Base-by-base conservation (phyloP, 1,139 yeast species). In the Nadsonia starkeyi-henricii region DNA sequence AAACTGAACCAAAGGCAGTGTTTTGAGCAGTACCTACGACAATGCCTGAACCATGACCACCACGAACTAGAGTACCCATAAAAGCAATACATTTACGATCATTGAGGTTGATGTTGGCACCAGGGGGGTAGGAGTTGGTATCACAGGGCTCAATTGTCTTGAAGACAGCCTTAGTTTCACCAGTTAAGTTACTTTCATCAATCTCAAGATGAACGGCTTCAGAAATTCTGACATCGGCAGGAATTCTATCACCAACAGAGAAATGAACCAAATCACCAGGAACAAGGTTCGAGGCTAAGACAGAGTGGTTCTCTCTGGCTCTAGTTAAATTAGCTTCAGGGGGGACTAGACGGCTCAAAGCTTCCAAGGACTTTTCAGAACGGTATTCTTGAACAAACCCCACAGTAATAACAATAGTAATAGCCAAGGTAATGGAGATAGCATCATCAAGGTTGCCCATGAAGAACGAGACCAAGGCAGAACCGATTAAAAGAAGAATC, bases 361-460 rank as follows among this genome's bases (percentile, higher is more conserved):
- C 97, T 60, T 86, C 95, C 51, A 91, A 70, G 2, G 95, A 84
- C 68, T 91, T 84, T 62, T 91, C 98, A 0, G 95, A 84, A 58
- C 96, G 74, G 62, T 88, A 88, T 63, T 91, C 98, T 65, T 91
- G 98, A 21, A 91, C 89, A 66, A 91, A 91, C 0, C 97, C 98
- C 30, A 91, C 98, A 0, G 93, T 77, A 8, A 89, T 96, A 30
- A 89, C 97, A 56, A 89, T 88, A 41, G 84, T 58, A 51, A 89
- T 85, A 5, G 97, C 97, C 55, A 86, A 70, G 0, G 94, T 47
- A 59, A 89, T 89, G 53, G 93, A 81, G 23, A 91, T 69, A 2
- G 97, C 95, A 63, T 91, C 98, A 62, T 89, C 96, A 41, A 79
- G 78, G 65, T 91, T 91, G 21, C 95, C 95, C 93, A 91, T 85